These are phyloP conservation scores for Cladophialophora carrionii DNA, from an alignment of 2,329 filamentous ascomycete species.

Conservation along the genomic window DNA sequence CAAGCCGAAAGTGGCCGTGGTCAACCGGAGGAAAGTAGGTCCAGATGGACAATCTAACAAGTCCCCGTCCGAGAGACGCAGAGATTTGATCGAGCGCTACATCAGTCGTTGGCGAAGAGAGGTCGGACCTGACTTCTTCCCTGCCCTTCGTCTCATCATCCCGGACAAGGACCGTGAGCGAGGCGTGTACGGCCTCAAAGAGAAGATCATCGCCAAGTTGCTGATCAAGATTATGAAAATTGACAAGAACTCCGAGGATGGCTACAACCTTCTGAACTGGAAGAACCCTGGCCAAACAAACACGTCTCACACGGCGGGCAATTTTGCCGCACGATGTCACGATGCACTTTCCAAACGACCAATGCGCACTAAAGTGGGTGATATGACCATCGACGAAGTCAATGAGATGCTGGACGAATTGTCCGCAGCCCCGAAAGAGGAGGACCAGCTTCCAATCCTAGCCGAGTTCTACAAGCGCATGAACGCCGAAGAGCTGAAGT, in stretches of 20 bases:
- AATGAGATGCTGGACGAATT: slow-evolving; percentile 83
- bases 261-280: slow-evolving; percentile 83
- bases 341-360: slow-evolving; percentile 84
- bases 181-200: slow-evolving; percentile 91
- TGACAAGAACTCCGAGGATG: slow-evolving; percentile 86
- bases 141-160: slow-evolving; percentile 85
- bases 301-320: slow-evolving; percentile 72
- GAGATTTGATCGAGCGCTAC: slow-evolving; percentile 81
- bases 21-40: slow-evolving; percentile 61
- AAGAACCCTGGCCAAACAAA: slow-evolving; percentile 76
- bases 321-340: slow-evolving; percentile 88
- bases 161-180: slow-evolving; percentile 92
- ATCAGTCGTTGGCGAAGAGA: slow-evolving; percentile 83
- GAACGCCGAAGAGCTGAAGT: slow-evolving; percentile 91
- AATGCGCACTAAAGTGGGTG: slow-evolving; percentile 67
- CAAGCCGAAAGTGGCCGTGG: slow-evolving; percentile 65
- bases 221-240: slow-evolving; percentile 94
- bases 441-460: slow-evolving; percentile 81
- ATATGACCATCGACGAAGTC: slow-evolving; percentile 85
- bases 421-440: slow-evolving; percentile 73
- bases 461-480: slow-evolving; percentile 83
- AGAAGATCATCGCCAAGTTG: slow-evolving; percentile 84
- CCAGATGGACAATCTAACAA: slow-evolving; percentile 56
- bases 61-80: slow-evolving; percentile 75
- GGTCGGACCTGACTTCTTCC: slow-evolving; percentile 90